phyloP scores from a whole-genome alignment of 352 stramenopile species.

The Saprolegnia parasitica region DNA sequence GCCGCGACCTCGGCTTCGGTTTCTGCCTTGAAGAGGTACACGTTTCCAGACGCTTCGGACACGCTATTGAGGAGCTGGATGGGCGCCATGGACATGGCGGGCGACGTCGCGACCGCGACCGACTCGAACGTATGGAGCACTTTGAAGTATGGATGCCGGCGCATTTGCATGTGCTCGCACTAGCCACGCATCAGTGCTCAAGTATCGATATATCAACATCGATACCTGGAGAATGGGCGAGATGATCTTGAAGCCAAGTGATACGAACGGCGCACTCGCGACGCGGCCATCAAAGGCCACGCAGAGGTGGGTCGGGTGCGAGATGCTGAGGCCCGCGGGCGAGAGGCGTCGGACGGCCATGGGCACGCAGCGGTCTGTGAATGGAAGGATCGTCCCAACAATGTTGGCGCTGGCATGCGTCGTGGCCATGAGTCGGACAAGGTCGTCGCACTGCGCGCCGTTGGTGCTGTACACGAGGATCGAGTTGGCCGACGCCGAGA shows the following conservation, averaged over 20 bases:
- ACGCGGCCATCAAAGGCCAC: constrained; percentile 41
- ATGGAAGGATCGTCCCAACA: constrained; percentile 41
- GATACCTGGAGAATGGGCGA: constrained; percentile 40
- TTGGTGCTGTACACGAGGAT: constrained; percentile 60
- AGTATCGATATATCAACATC: not conserved
- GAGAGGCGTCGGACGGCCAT: constrained; percentile 28
- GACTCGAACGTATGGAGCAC: constrained; percentile 40
- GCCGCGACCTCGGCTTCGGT: not conserved
- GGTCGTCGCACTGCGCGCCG: constrained; percentile 40
- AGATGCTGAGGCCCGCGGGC: constrained; percentile 6
- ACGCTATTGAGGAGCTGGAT: constrained; percentile 11
- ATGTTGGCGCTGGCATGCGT: constrained; percentile 42
- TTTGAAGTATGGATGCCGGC: constrained; percentile 10
- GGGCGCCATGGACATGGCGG: constrained; percentile 15
- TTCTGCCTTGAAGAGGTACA: constrained; percentile 22
- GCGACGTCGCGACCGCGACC: constrained; percentile 26
- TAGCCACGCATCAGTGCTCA: not conserved
- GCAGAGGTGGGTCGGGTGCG: constrained; percentile 39
- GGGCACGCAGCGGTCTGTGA: constrained; percentile 40
- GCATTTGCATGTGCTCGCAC: constrained; percentile 1
- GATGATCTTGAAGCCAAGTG: constrained; percentile 42
- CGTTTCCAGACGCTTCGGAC: not conserved
- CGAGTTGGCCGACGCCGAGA: constrained; percentile 31
- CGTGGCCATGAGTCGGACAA: constrained; percentile 35
- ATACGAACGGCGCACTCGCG: constrained; percentile 37